These are phyloP conservation scores for Grosmannia clavigera DNA, from an alignment of 2,329 filamentous ascomycete species.

Conservation along the genomic window DNA sequence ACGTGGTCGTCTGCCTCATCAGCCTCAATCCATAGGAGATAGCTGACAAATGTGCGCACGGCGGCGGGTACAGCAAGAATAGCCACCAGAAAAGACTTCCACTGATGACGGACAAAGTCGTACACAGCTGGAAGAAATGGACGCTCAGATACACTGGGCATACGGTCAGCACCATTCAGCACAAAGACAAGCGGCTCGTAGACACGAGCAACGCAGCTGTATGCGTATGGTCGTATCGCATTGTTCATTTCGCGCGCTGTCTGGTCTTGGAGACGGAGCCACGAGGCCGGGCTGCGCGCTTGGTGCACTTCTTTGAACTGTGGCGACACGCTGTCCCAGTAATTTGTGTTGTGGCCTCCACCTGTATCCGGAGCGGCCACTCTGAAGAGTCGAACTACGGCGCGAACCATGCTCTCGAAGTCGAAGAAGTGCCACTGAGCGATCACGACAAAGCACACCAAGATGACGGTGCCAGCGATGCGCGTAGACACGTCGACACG, in stretches of 20 bases:
- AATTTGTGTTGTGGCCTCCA: constrained; percentile 13
- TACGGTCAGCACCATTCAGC: constrained; percentile 54
- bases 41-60: constrained; percentile 60
- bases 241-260: constrained; percentile 65
- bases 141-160: constrained; percentile 35
- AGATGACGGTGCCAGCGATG: constrained; percentile 61
- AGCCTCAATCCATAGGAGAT: constrained; percentile 39
- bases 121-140: constrained; percentile 46
- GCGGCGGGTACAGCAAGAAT: constrained; percentile 50
- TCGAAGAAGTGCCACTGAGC: constrained; percentile 72
- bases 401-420: constrained; percentile 32
- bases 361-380: background rate
- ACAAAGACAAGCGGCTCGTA: constrained; percentile 67
- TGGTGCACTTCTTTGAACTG: constrained; percentile 54
- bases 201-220: constrained; percentile 61
- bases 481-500: constrained; percentile 57
- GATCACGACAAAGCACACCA: constrained; percentile 58
- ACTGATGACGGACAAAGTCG: constrained; percentile 53
- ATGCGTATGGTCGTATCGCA: constrained; percentile 58
- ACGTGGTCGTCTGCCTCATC: constrained; percentile 31
- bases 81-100: constrained; percentile 46
- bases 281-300: constrained; percentile 62
- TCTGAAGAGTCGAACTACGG: constrained; percentile 22
- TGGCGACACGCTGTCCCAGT: constrained; percentile 20
- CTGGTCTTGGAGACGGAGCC: constrained; percentile 66